These are phyloP conservation scores for Neofusicoccum sp. DNA, from an alignment of 2,329 filamentous ascomycete genomes.

Conservation along the genomic window DNA sequence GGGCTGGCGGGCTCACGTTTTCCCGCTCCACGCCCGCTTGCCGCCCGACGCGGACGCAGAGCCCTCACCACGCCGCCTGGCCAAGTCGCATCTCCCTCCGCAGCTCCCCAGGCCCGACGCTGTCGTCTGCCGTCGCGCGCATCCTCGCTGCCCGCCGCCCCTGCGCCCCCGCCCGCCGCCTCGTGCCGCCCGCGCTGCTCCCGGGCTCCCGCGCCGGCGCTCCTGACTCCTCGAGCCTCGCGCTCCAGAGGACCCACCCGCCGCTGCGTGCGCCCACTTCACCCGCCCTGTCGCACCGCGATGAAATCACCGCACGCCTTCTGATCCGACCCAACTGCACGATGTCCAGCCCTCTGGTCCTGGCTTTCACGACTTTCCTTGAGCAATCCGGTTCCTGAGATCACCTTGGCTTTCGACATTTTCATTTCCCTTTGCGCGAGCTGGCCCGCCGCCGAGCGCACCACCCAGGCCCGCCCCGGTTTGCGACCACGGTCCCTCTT, in stretches of 20 bases:
- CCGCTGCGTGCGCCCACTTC: slow-evolving; percentile 23
- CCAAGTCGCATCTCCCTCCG: slow-evolving; percentile 4
- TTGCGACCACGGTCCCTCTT: slow-evolving; percentile 9
- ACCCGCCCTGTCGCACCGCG: slow-evolving; percentile 17
- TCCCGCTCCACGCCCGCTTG: neutral
- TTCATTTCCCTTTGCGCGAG: slow-evolving; percentile 13
- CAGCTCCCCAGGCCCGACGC: slow-evolving; percentile 4
- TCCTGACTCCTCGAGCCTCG: slow-evolving; percentile 19
- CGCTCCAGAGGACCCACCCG: slow-evolving; percentile 18
- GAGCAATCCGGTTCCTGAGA: slow-evolving; percentile 49
- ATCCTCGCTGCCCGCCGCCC: neutral
- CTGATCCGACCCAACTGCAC: slow-evolving; percentile 43
- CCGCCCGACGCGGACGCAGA: slow-evolving; percentile 10
- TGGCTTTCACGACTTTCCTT: slow-evolving; percentile 51
- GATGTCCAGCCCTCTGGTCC: slow-evolving; percentile 49
- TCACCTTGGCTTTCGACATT: slow-evolving; percentile 21
- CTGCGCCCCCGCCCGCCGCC: neutral
- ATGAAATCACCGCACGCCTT: slow-evolving; percentile 18
- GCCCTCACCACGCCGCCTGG: slow-evolving; percentile 14
- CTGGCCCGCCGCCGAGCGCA: slow-evolving; percentile 19
- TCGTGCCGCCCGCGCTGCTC: neutral
- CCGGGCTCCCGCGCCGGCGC: slow-evolving; percentile 13
- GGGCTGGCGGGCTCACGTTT: too few species aligned
- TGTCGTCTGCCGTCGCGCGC: neutral
- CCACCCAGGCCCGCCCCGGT: slow-evolving; percentile 22